A percentile compares a stretch with the other conserved stretches of the same genome.
Conservation (phyloP, 1,284 basidiomycete genomes). For the Somion occarium region DNA sequence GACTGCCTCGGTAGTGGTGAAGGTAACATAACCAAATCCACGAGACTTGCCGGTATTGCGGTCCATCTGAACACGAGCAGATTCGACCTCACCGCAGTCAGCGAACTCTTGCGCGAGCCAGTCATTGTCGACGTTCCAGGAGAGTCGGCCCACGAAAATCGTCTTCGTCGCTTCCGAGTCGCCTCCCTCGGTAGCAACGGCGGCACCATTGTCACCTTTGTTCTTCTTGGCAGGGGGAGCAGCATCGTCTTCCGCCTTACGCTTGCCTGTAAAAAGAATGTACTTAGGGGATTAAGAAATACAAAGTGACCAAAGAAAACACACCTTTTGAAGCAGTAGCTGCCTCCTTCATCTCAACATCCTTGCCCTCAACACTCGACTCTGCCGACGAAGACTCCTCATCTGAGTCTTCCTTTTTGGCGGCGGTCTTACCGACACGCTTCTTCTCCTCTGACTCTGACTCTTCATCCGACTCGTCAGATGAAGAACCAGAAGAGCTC, state of each 20-base stretch:
- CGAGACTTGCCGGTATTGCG: slow-evolving; percentile 84
- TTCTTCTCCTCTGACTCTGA: slow-evolving; percentile 19
- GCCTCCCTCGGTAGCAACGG: slow-evolving; percentile 38
- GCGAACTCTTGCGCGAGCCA: slow-evolving; percentile 92
- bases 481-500: slow-evolving; percentile 29
- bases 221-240: slow-evolving; percentile 75
- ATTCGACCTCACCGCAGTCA: slow-evolving; percentile 82
- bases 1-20: slow-evolving; percentile 70
- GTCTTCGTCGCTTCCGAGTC: slow-evolving; percentile 55
- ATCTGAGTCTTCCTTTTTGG: slow-evolving; percentile 21
- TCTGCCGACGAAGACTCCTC: slow-evolving; percentile 20
- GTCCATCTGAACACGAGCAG: slow-evolving; percentile 89
- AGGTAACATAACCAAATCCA: slow-evolving; percentile 96
- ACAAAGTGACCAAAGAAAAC: slow-evolving; percentile 14
- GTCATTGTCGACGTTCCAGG: slow-evolving; percentile 98
- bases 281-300: slow-evolving; percentile 1
- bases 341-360: slow-evolving; percentile 56
- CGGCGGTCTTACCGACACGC: slow-evolving; percentile 8
- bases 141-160: slow-evolving; percentile 91
- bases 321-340: slow-evolving; percentile 40
- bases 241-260: slow-evolving; percentile 75
- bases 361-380: slow-evolving; percentile 39
- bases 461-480: slow-evolving; percentile 25
- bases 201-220: slow-evolving; percentile 61
- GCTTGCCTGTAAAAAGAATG: slow-evolving; percentile 52